Percentiles rank a stretch among this genome's conserved stretches.
Evolutionary conservation across 2,329 filamentous ascomycete genomes (phyloP).

Genomic region (Xylaria sp.): DNA sequence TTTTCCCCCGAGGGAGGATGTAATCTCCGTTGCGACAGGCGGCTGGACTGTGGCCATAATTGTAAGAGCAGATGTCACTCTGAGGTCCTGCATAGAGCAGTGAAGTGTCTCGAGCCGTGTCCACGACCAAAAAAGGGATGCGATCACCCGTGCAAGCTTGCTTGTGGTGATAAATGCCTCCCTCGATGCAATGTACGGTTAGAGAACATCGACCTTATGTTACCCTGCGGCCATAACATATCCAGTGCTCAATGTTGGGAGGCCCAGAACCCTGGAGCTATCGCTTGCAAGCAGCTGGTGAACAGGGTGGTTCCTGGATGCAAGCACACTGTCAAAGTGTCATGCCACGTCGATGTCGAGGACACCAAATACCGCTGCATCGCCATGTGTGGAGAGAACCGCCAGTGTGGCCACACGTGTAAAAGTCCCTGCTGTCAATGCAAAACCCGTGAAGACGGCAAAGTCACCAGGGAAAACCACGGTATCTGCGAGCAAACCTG

Average conservation of each 20-base stretch:
- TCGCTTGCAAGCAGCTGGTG: conserved; percentile 54
- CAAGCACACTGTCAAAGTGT: conserved; percentile 52
- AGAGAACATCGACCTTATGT: conserved; percentile 29
- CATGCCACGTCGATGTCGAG: conserved; percentile 53
- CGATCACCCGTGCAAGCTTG: conserved; percentile 46
- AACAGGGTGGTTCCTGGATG: conserved; percentile 56
- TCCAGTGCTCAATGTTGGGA: conserved; percentile 42
- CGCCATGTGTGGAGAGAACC: conserved; percentile 46
- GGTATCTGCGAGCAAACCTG: conserved; percentile 52
- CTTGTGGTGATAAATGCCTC: conserved; percentile 49
- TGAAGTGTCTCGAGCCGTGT: conserved; percentile 50
- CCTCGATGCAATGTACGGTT: conserved; percentile 41
- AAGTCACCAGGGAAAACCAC: conserved; percentile 45
- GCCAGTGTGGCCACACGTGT: conserved; percentile 64
- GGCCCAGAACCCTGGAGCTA: conserved; percentile 45
- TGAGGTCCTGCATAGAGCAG: conserved; percentile 48
- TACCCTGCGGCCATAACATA: conserved; percentile 48
- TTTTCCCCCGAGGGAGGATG: conserved; percentile 67
- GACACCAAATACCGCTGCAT: conserved; percentile 49
- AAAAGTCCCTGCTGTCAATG: conserved; percentile 53
- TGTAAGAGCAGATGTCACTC: conserved; percentile 53
- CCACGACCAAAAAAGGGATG: conserved; percentile 46
- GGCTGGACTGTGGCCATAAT: conserved; percentile 52
- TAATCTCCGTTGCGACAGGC: conserved; percentile 49
- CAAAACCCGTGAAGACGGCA: conserved; percentile 38